Evolutionary conservation across 495 filamentous ascomycete genomes (phyloP), one percentile per base, ranked within the genome.

Genomic region (Podospora pseudoanserina): DNA sequence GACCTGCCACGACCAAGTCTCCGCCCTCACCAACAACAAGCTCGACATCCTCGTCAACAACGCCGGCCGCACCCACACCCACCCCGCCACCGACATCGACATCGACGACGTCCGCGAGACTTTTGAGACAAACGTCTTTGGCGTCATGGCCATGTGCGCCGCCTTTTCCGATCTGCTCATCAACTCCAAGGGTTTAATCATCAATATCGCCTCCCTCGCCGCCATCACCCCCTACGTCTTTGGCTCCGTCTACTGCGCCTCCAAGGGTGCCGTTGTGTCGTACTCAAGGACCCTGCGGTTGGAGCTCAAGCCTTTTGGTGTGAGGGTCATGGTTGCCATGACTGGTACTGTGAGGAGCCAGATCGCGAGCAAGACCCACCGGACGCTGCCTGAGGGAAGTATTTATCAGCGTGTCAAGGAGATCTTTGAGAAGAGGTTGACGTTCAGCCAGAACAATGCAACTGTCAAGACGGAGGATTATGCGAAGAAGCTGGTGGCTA

Each of bases 31-130:
- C 0, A 81, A 80, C 63, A 86, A 86, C 13, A 84, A 73, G 63
- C 78, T 91, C n/a, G 85, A 90, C 73, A 84, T 85, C 63, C 80
- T 91, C 19, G 82, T 92, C 65, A 92, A 92, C 74, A 91, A 91
- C 72, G 88, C 88, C 19, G 88, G 88, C 28, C 80, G 78, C 58
- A 81, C 77, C 3, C 79, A 83, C 68, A 82, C 84, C 5, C 78
- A 79, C 65, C 87, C 88, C 0, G 79, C 81, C 5, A 77, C 86
- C 4, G 88, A 89, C 68, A 78, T 83, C 26, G 74, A 80, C 34
- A 65, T 88, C 0, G 75, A 83, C 4, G 79, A 82, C 32, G 85
- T 86, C 1, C 85, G 81, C 68, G 71, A 75, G 62, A 81, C 87
- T 0, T 89, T 87, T 61, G 87, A 90, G 64, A 83, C 86, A 34